Evolutionary conservation across 257 asterid genomes (phyloP).

Genomic region (Misopates orontium): DNA sequence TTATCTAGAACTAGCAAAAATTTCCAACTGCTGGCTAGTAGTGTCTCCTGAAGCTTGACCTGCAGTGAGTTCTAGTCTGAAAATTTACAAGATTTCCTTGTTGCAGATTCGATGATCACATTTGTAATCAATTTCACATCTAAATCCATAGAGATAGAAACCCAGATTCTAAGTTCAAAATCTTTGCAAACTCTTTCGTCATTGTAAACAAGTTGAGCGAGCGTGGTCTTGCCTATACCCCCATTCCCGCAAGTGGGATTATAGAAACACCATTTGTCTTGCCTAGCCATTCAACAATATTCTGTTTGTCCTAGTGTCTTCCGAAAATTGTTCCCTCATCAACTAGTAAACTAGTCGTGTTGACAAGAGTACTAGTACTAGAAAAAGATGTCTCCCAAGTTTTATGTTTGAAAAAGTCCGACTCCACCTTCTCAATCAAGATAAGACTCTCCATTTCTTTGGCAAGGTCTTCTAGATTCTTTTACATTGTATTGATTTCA

Average conservation of each 20-base stretch:
- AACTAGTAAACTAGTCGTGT: slow-evolving; percentile 7
- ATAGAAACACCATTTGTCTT: not conserved
- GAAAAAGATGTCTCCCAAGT: no score
- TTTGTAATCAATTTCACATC: slow-evolving; percentile 21
- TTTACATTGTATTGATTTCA: slow-evolving; percentile 23
- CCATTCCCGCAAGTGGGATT: slow-evolving; percentile 28
- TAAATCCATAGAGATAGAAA: slow-evolving; percentile 21
- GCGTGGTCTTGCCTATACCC: slow-evolving; percentile 27
- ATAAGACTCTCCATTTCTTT: slow-evolving; percentile 25
- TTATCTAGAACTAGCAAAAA: slow-evolving; percentile 17
- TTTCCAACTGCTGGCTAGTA: not conserved
- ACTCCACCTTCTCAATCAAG: slow-evolving; percentile 1
- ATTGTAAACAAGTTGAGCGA: slow-evolving; percentile 25
- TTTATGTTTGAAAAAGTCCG: not conserved
- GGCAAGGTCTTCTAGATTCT: slow-evolving; percentile 19
- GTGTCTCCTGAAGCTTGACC: not conserved
- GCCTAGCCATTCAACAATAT: not conserved
- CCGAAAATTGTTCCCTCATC: slow-evolving; percentile 25
- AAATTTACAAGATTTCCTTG: slow-evolving; percentile 19
- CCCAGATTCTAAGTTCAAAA: slow-evolving; percentile 17
- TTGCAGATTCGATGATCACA: slow-evolving; percentile 26
- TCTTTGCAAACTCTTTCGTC: not conserved
- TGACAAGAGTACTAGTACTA: not conserved
- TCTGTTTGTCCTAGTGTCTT: slow-evolving; percentile 12
- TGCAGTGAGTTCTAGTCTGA: slow-evolving; percentile 19